Percentiles rank a stretch among this genome's conserved stretches.
phyloP scores from a whole-genome alignment of 2,329 filamentous ascomycete species.

The Nannizziopsis arthrosporioides region DNA sequence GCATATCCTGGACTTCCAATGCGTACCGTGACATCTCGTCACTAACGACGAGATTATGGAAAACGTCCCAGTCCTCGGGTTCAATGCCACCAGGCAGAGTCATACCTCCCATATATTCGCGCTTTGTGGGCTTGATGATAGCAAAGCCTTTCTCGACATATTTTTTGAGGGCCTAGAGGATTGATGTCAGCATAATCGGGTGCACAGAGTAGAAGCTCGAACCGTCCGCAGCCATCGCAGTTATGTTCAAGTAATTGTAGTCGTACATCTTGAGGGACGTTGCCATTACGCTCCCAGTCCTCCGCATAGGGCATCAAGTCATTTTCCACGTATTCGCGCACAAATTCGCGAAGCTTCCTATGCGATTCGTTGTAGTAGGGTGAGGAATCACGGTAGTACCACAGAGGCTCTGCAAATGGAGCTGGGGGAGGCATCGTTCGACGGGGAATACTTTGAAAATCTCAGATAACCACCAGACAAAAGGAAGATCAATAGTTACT shows the following conservation, averaged over 20 bases:
- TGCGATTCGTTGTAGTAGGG: constrained; percentile 55
- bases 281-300: constrained; percentile 51
- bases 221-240: neutral
- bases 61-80: constrained; percentile 43
- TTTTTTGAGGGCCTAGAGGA: constrained; percentile 24
- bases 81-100: constrained; percentile 37
- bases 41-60: constrained; percentile 44
- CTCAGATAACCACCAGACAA: neutral
- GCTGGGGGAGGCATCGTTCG: constrained; percentile 2
- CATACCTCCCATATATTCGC: constrained; percentile 31
- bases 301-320: constrained; percentile 47
- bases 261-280: constrained; percentile 36
- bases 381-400: constrained; percentile 19
- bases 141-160: constrained; percentile 33
- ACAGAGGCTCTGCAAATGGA: constrained; percentile 14
- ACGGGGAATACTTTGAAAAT: neutral
- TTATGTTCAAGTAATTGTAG: neutral
- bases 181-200: neutral
- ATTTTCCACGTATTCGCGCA: constrained; percentile 49
- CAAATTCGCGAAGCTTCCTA: constrained; percentile 43
- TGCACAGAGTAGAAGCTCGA: neutral
- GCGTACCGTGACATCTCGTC: constrained; percentile 38
- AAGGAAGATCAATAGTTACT: too few species aligned
- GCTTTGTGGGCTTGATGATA: constrained; percentile 29
- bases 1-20: neutral